These are phyloP conservation scores for Eucalyptus guilfoylei DNA, from an alignment of 345 rosid species.

Conservation along the genomic window DNA sequence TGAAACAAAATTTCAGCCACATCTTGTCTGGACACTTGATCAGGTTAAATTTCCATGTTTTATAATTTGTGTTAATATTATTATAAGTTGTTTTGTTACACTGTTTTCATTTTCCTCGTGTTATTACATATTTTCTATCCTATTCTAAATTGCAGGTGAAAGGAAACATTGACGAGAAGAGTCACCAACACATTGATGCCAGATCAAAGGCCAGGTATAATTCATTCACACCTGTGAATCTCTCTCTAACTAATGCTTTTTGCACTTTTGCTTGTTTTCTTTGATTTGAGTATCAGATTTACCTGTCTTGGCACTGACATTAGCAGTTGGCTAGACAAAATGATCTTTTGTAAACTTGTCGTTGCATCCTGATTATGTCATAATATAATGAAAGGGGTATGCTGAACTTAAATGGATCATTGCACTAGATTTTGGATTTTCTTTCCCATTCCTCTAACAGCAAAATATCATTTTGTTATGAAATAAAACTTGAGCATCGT, in stretches of 20 bases:
- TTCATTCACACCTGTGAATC: neutral
- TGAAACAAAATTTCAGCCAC: constrained; percentile 75
- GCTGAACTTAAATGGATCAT: neutral
- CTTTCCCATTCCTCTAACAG: neutral
- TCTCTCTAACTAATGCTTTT: neutral
- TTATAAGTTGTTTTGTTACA: neutral
- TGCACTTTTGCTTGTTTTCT: neutral
- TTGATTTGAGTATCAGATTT: neutral
- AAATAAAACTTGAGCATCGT: neutral
- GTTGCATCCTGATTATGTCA: neutral
- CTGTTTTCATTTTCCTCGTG: neutral
- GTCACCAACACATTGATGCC: constrained; percentile 51
- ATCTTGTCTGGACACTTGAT: constrained; percentile 84
- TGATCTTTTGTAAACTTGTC: neutral
- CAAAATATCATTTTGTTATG: neutral
- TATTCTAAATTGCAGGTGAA: constrained; percentile 33
- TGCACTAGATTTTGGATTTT: neutral
- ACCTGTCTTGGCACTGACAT: neutral
- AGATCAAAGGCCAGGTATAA: constrained; percentile 84
- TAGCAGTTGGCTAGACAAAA: neutral
- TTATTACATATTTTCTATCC: neutral
- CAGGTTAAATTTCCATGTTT: constrained; percentile 39
- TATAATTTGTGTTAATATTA: neutral
- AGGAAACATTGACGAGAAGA: constrained; percentile 5
- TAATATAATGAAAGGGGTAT: neutral